Conservation (phyloP, 2,329 filamentous ascomycete species). For the Aphanocladium album region DNA sequence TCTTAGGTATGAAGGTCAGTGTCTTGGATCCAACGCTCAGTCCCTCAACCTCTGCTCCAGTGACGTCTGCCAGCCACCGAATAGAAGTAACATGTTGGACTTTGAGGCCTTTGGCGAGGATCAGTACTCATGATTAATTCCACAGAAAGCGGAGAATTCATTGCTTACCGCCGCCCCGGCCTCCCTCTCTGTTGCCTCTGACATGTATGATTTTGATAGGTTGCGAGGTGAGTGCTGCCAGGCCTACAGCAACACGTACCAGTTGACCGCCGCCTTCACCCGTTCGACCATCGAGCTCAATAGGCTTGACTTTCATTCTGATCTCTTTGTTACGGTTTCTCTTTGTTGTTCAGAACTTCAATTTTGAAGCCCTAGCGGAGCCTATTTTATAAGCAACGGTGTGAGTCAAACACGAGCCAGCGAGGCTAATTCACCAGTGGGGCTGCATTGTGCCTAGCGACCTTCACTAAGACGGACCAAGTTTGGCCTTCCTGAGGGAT, state of each 20-base stretch:
- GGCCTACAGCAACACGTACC: constrained; percentile 49
- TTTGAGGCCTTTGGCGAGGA: constrained; percentile 45
- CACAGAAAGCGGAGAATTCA: not conserved
- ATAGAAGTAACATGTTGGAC: constrained; percentile 56
- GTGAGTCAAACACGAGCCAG: constrained; percentile 4
- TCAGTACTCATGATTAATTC: not conserved
- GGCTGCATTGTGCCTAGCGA: not conserved
- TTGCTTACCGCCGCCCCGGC: constrained; percentile 24
- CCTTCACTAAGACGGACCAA: not conserved
- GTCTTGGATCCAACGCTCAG: constrained; percentile 46
- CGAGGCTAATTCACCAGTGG: not conserved
- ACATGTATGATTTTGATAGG: constrained; percentile 51
- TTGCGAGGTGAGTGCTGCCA: constrained; percentile 51
- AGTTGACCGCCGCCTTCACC: constrained; percentile 61
- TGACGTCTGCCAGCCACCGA: constrained; percentile 47
- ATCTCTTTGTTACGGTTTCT: not conserved
- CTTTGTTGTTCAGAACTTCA: not conserved
- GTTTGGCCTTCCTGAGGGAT: not conserved
- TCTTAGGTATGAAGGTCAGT: constrained; percentile 42
- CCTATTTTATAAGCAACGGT: not conserved
- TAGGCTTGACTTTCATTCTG: constrained; percentile 25
- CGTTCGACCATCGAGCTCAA: constrained; percentile 50
- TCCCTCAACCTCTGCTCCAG: constrained; percentile 45
- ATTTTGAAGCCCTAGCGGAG: not conserved
- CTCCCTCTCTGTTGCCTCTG: constrained; percentile 45